A percentile compares a stretch with the other conserved stretches of the same genome.
These are phyloP conservation scores for Ceratocystiopsis sp. DNA, from an alignment of 2,329 filamentous ascomycete species.

Conservation along the genomic window DNA sequence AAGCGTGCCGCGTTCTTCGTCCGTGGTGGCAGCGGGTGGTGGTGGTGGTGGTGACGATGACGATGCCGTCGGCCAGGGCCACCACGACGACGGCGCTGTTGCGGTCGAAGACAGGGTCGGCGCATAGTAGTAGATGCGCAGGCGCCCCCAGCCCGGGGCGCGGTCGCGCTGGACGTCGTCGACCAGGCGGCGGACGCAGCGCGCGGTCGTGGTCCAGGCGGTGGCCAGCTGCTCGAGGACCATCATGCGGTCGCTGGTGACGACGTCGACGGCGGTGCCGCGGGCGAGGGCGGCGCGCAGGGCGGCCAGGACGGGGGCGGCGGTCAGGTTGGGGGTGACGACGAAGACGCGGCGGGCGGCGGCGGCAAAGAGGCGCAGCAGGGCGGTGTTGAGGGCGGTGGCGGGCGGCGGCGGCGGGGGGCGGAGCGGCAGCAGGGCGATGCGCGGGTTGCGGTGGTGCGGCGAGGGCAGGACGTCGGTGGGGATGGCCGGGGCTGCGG, in stretches of 20 bases:
- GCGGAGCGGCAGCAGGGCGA: constrained; percentile 41
- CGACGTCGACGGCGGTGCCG: constrained; percentile 50
- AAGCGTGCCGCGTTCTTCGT: constrained; percentile 11
- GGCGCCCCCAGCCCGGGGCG: constrained; percentile 21
- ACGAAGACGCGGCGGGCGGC: constrained; percentile 46
- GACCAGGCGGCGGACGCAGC: constrained; percentile 43
- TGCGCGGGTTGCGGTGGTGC: constrained; percentile 51
- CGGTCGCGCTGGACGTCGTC: constrained; percentile 10
- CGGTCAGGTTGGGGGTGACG: constrained; percentile 65
- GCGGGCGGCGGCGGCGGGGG: constrained; percentile 21
- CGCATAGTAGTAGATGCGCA: constrained; percentile 43
- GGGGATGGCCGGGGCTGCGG: background rate
- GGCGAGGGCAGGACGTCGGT: constrained; percentile 58
- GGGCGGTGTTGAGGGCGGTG: constrained; percentile 50
- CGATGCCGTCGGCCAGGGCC: too few relatives aligned
- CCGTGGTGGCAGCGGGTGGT: too few relatives aligned
- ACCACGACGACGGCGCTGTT: too few relatives aligned
- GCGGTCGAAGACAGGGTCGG: constrained; percentile 6
- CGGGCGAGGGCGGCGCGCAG: constrained; percentile 43
- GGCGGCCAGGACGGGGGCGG: constrained; percentile 42
- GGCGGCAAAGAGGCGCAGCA: constrained; percentile 41
- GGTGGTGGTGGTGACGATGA: too few relatives aligned
- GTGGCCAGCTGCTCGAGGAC: constrained; percentile 66
- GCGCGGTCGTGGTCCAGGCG: constrained; percentile 53
- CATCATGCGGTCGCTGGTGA: constrained; percentile 57